Conservation (phyloP, 352 stramenopile species). For the Thalassiosira exigua region DNA sequence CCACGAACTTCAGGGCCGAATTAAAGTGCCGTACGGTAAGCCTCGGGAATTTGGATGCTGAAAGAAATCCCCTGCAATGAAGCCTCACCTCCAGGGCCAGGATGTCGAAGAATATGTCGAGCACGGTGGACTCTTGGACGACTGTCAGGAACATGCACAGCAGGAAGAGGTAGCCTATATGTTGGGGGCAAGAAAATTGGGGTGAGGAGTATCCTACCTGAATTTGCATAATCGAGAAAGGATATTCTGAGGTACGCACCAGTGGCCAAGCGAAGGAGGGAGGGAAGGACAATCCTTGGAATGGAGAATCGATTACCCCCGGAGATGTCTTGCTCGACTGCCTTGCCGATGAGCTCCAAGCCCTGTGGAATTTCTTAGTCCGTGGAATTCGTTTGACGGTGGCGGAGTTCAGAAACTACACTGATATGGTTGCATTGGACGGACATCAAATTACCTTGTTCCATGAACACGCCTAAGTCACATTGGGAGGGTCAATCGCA, state of each 20-base stretch:
- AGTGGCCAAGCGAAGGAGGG: conserved; percentile 37
- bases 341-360: conserved; percentile 48
- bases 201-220: no score
- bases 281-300: conserved; percentile 37
- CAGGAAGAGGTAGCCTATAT: conserved; percentile 44
- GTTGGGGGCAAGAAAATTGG: no score
- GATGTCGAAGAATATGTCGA: conserved; percentile 46
- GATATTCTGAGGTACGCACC: no score
- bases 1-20: conserved; percentile 51
- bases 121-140: conserved; percentile 29
- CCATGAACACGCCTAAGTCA: conserved; percentile 28
- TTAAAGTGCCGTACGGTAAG: no score
- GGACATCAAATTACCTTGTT: conserved; percentile 25
- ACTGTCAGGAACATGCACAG: conserved; percentile 44
- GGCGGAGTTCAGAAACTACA: no score
- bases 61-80: no score
- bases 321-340: conserved; percentile 12
- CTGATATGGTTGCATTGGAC: no score
- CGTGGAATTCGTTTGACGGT: no score
- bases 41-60: background rate
- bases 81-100: no score
- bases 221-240: no score
- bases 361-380: conserved; percentile 44
- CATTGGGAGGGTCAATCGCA: conserved; percentile 3
- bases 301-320: conserved; percentile 6